Conservation (phyloP, 169 alveolate species). For the Cyclospora cayetanensis region DNA sequence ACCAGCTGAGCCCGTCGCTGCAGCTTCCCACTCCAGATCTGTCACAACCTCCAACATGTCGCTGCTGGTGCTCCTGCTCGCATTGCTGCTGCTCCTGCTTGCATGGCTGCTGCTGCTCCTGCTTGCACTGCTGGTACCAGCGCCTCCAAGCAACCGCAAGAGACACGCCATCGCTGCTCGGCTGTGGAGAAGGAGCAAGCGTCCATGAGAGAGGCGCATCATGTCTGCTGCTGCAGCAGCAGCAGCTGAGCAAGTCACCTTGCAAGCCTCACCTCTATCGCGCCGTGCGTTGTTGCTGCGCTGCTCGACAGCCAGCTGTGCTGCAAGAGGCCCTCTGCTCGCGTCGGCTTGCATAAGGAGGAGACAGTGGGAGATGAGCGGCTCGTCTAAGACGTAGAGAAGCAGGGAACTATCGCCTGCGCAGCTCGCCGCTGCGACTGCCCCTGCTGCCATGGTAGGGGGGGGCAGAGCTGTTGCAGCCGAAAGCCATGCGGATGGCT, state of each 20-base stretch:
- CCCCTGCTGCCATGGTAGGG: slow-evolving; percentile 14
- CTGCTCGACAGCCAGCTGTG: neutral
- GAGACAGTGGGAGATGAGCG: slow-evolving; percentile 39
- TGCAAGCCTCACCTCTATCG: neutral
- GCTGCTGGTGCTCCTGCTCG: slow-evolving; percentile 5
- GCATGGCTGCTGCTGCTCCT: neutral
- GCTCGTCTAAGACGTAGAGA: slow-evolving; percentile 28
- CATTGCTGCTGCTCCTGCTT: neutral
- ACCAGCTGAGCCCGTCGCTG: slow-evolving; percentile 27
- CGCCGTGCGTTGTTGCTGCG: neutral
- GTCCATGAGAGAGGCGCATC: slow-evolving; percentile 38
- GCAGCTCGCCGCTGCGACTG: slow-evolving; percentile 22
- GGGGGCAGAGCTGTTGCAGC: neutral
- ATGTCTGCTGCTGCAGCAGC: slow-evolving; percentile 57
- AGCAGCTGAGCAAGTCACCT: slow-evolving; percentile 4
- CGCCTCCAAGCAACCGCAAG: slow-evolving; percentile 11
- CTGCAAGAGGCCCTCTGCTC: neutral
- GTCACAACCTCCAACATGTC: slow-evolving; percentile 29
- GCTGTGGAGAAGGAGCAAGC: slow-evolving; percentile 40
- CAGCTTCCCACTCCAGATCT: slow-evolving; percentile 56
- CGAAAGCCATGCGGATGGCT: slow-evolving; percentile 56
- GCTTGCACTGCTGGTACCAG: neutral
- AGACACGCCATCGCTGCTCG: slow-evolving; percentile 62
- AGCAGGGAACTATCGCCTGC: slow-evolving; percentile 38
- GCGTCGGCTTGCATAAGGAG: slow-evolving; percentile 44